Conservation (phyloP, 2,329 filamentous ascomycete species). For the Penicillium sp. region DNA sequence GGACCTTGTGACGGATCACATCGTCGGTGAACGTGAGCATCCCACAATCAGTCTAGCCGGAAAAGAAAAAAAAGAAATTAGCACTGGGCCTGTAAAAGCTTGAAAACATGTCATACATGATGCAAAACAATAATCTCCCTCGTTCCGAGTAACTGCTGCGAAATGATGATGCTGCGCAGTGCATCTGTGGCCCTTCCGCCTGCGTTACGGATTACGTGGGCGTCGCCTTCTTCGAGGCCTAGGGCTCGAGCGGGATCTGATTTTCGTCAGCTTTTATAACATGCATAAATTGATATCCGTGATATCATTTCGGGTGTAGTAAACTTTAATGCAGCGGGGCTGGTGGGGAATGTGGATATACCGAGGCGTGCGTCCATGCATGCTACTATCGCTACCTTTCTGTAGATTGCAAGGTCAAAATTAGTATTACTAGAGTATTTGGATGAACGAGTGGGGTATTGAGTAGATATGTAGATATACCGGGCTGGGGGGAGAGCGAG, state of each 20-base stretch:
- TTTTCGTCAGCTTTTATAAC: neutral
- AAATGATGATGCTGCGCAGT: conserved; percentile 74
- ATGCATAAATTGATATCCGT: neutral
- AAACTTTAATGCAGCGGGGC: neutral
- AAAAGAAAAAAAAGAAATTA: too few species aligned
- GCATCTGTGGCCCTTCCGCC: conserved; percentile 68
- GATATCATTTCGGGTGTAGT: neutral
- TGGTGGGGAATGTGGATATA: conserved; percentile 7
- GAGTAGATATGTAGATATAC: conserved; percentile 38
- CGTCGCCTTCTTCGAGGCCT: conserved; percentile 71
- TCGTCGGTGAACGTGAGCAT: conserved; percentile 68
- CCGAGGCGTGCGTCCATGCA: conserved; percentile 75
- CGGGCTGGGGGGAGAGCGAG: conserved; percentile 66
- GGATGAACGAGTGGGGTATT: neutral
- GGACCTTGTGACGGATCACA: conserved; percentile 63
- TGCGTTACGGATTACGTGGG: conserved; percentile 76
- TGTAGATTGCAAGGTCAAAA: neutral
- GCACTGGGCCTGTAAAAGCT: too few species aligned
- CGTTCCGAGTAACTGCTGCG: conserved; percentile 75
- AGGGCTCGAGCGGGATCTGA: conserved; percentile 67
- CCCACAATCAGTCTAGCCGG: conserved; percentile 61
- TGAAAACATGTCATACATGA: conserved; percentile 21
- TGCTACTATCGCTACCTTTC: conserved; percentile 55
- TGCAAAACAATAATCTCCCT: conserved; percentile 69
- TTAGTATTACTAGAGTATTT: neutral